A percentile compares a stretch with the other conserved stretches of the same genome.
These are phyloP conservation scores for Baudoinia panamericana DNA, from an alignment of 495 filamentous ascomycete genomes.

Conservation along the genomic window DNA sequence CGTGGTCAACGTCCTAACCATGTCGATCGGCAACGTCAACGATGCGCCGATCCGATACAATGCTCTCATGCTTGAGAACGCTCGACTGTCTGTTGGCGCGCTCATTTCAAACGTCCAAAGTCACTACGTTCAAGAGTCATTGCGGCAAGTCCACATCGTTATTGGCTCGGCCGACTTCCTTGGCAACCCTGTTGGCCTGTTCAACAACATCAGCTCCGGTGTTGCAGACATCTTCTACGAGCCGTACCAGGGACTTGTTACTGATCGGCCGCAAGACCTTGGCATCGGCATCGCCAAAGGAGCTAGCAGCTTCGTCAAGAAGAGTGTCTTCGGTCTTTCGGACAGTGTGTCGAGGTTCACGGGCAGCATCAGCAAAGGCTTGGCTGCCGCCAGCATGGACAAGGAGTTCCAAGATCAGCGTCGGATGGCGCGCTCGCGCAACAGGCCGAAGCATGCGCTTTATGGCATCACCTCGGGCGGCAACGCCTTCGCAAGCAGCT, in stretches of 20 bases:
- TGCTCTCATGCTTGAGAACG: constrained; percentile 88
- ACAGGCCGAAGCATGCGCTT: constrained; percentile 89
- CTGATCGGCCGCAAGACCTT: constrained; percentile 84
- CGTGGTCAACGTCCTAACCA: constrained; percentile 93
- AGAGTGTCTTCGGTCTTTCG: constrained; percentile 90
- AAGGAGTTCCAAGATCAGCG: constrained; percentile 96
- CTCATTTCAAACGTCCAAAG: constrained; percentile 72
- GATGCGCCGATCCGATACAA: constrained; percentile 90
- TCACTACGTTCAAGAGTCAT: constrained; percentile 88
- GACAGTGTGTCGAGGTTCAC: constrained; percentile 95
- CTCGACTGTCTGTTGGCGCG: constrained; percentile 73
- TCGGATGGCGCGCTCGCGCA: constrained; percentile 82
- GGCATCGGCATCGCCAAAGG: constrained; percentile 92
- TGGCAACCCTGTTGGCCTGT: constrained; percentile 94
- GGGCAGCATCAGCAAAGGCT: constrained; percentile 88
- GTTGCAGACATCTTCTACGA: constrained; percentile 98
- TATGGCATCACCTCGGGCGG: constrained; percentile 94
- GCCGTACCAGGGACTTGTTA: constrained; percentile 92
- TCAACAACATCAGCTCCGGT: constrained; percentile 95
- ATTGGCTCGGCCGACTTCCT: constrained; percentile 94
- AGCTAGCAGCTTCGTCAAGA: constrained; percentile 93
- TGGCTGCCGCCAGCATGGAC: constrained; percentile 88
- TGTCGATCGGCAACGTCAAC: constrained; percentile 98
- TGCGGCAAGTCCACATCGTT: constrained; percentile 94
- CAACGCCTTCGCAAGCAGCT: constrained; percentile 79